Base-by-base conservation (phyloP, 192 early-diverging fungal species). In the Mortierella alpina region DNA sequence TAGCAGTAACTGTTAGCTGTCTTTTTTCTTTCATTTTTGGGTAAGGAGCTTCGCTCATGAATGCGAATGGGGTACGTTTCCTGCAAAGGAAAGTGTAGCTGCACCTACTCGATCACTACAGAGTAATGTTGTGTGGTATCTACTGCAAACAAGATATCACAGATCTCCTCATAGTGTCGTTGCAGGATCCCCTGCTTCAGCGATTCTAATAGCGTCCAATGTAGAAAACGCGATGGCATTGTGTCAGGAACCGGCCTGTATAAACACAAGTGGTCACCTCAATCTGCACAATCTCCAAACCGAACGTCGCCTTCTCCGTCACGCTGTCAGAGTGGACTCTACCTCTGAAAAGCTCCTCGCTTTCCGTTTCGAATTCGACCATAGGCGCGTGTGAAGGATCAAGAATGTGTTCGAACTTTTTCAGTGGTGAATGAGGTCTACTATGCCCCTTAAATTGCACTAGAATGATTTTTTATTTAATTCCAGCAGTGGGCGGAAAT, bases 111-210 rank as follows among this genome's bases (percentile, higher is more conserved):
- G 6, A 80, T 63, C 0, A 72, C 70, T 14, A 80, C 44, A 49
- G 77, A 80, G 60, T 80, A 80, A 42, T 80, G 69, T 13, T 68
- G 69, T 10, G 55, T 80, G 1, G 60, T 68, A 46, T 80, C 77
- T 0, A 40, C 14, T 4, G 65, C 59, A 63, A 61, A 72, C 12
- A 80, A 22, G n/a, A 80, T 80, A 11, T 80, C 77, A 7, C 62
- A 72, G 10, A 80, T 68, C 40, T 80, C 70, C 39, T 72, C 53
- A 31, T 70, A 31, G 17, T 80, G 77, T 17, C 54, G 53, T 6
- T 80, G 64, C 5, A 72, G 60, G n/a, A 80, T 72, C 15, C 58
- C 77, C 13, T 68, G 62, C 47, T 66, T 80, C 14, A 80, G 55
- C 3, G 59, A 18, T 5, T 18, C 65, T 72, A 45, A 7, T 52